Evolutionary conservation across 805 yeast genomes (phyloP).

Genomic region (Candida berthetii): DNA sequence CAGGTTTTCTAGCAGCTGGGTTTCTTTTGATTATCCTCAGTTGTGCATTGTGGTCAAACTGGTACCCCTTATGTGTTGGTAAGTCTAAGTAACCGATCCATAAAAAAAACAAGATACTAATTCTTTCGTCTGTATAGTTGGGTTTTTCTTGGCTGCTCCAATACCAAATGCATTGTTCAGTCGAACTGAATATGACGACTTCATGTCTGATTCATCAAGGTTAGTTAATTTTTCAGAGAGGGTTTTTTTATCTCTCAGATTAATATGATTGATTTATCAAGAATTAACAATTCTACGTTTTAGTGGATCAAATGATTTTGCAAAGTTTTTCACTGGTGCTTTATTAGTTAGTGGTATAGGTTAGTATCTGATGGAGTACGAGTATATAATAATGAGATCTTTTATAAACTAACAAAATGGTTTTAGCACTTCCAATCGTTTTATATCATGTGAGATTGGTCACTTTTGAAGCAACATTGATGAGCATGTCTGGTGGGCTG

Average conservation of each 20-base stretch:
- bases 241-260: too few species aligned
- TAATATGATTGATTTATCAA: background rate
- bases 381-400: too few species aligned
- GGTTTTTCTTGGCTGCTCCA: slow-evolving; percentile 64
- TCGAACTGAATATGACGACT: slow-evolving; percentile 42
- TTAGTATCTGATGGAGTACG: too few species aligned
- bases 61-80: slow-evolving; percentile 82
- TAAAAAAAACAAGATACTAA: background rate
- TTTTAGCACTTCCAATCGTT: slow-evolving; percentile 61
- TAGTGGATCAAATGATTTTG: slow-evolving; percentile 59
- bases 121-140: slow-evolving; percentile 25
- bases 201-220: slow-evolving; percentile 50
- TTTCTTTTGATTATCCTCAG: slow-evolving; percentile 83
- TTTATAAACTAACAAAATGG: background rate
- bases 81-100: slow-evolving; percentile 14
- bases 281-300: slow-evolving; percentile 10
- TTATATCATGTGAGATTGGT: slow-evolving; percentile 72
- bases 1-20: slow-evolving; percentile 81
- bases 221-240: slow-evolving; percentile 13
- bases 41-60: slow-evolving; percentile 82
- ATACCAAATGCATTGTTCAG: slow-evolving; percentile 60
- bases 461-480: slow-evolving; percentile 59
- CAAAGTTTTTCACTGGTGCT: slow-evolving; percentile 73
- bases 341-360: slow-evolving; percentile 59
- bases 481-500: slow-evolving; percentile 81